phyloP scores from a whole-genome alignment of 495 filamentous ascomycete species.

The Podospora sp. region DNA sequence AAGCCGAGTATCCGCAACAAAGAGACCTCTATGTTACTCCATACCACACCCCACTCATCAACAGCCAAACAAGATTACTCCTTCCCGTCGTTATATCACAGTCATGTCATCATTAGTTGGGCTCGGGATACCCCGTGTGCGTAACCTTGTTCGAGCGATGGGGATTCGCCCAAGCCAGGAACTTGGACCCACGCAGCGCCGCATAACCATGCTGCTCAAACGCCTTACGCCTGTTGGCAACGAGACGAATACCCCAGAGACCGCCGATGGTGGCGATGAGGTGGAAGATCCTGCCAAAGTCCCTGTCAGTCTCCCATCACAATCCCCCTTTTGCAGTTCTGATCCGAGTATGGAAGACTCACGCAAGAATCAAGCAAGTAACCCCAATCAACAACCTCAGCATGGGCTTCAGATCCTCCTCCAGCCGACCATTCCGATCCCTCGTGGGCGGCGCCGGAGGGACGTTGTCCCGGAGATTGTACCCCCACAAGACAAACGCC shows the following conservation, averaged over 20 bases:
- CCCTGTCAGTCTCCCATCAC: not conserved
- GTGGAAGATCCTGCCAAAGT: not conserved
- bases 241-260: not conserved
- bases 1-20: no score
- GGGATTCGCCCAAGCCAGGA: not conserved
- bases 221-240: not conserved
- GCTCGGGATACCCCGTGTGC: not conserved
- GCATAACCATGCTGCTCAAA: not conserved
- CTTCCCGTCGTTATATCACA: not conserved
- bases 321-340: no score
- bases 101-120: not conserved
- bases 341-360: not conserved
- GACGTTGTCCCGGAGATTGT: not conserved
- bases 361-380: not conserved
- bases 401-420: not conserved
- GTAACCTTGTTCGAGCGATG: not conserved
- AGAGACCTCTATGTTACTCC: no score
- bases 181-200: not conserved
- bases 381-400: not conserved
- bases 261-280: not conserved
- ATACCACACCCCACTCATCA: no score
- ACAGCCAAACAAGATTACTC: no score
- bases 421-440: not conserved
- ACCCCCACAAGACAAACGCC: not conserved
- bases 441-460: not conserved